Evolutionary conservation across 768 basidiomycete genomes (phyloP).

Genomic region (Kondoa subrosea): DNA sequence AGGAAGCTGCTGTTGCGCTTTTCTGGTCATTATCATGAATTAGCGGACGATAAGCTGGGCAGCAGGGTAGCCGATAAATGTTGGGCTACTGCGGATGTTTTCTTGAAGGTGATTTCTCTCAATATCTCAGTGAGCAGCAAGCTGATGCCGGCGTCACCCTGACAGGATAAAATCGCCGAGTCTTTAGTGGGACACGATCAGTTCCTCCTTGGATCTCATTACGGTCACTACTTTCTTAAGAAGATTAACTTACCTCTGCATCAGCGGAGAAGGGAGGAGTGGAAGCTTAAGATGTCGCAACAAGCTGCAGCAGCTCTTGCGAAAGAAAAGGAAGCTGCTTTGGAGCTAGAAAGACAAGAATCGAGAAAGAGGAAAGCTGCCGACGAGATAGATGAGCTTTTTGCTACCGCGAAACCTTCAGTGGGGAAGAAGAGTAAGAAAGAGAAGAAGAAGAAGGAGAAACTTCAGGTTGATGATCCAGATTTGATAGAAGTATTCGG

Average conservation of each 20-base stretch:
- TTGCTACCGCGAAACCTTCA: not conserved
- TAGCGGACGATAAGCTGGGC: constrained; percentile 80
- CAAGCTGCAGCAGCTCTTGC: not conserved
- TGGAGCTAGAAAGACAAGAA: not conserved
- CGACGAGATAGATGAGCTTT: not conserved
- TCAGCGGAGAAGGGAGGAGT: constrained; percentile 61
- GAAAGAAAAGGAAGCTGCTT: constrained; percentile 1
- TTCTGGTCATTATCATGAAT: constrained; percentile 56
- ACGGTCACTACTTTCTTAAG: constrained; percentile 70
- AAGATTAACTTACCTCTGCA: constrained; percentile 63
- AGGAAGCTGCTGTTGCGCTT: constrained; percentile 56
- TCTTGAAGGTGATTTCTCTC: constrained; percentile 67
- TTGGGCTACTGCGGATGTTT: constrained; percentile 81
- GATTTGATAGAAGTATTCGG: not conserved
- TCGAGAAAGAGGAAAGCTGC: not conserved
- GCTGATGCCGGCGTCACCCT: constrained; percentile 5
- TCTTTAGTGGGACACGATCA: constrained; percentile 58
- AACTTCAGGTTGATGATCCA: not conserved
- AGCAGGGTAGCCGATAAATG: constrained; percentile 78
- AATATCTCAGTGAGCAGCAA: constrained; percentile 10
- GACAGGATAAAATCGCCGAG: constrained; percentile 76
- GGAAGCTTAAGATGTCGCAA: constrained; percentile 49
- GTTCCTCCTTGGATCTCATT: constrained; percentile 56
- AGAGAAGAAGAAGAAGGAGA: not conserved
- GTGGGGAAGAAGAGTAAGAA: not conserved